Percentiles rank a stretch among this genome's conserved stretches.
These are phyloP conservation scores for Hyphopichia homilentoma DNA, from an alignment of 805 yeast genomes.

Conservation along the genomic window DNA sequence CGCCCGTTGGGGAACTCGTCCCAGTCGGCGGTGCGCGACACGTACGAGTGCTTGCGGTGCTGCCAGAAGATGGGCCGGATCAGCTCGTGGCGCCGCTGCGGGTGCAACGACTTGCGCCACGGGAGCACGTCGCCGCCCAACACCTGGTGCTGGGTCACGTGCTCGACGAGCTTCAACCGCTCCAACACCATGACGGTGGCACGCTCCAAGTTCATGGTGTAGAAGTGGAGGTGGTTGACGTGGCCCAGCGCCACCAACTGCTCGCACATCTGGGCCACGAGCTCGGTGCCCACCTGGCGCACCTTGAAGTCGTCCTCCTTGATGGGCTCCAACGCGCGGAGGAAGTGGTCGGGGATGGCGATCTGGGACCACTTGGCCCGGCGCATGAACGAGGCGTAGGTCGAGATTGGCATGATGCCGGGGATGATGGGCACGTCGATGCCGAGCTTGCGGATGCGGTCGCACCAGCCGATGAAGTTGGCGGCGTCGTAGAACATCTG, in stretches of 20 bases:
- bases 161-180: slow-evolving; percentile 54
- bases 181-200: slow-evolving; percentile 87
- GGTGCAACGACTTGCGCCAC: slow-evolving; percentile 90
- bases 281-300: slow-evolving; percentile 77
- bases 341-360: slow-evolving; percentile 69
- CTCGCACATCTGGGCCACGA: slow-evolving; percentile 80
- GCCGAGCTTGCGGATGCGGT: slow-evolving; percentile 63
- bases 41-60: slow-evolving; percentile 84
- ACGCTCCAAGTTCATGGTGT: slow-evolving; percentile 96
- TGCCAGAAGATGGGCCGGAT: slow-evolving; percentile 97
- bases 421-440: slow-evolving; percentile 87
- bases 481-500: slow-evolving; percentile 97
- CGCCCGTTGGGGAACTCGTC: slow-evolving; percentile 99
- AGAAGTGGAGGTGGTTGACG: slow-evolving; percentile 87
- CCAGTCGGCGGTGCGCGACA: slow-evolving; percentile 88
- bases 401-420: slow-evolving; percentile 98
- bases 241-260: slow-evolving; percentile 65
- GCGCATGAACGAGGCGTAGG: slow-evolving; percentile 87
- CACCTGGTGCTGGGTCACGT: slow-evolving; percentile 33
- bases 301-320: slow-evolving; percentile 89
- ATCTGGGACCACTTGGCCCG: slow-evolving; percentile 95
- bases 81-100: slow-evolving; percentile 71
- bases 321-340: slow-evolving; percentile 68
- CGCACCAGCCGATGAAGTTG: slow-evolving; percentile 79
- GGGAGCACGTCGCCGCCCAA: slow-evolving; percentile 52